Evolutionary conservation across 2,329 filamentous ascomycete species (phyloP), one percentile per base, ranked within the genome.

Genomic region (Lasiodiplodia sp.): DNA sequence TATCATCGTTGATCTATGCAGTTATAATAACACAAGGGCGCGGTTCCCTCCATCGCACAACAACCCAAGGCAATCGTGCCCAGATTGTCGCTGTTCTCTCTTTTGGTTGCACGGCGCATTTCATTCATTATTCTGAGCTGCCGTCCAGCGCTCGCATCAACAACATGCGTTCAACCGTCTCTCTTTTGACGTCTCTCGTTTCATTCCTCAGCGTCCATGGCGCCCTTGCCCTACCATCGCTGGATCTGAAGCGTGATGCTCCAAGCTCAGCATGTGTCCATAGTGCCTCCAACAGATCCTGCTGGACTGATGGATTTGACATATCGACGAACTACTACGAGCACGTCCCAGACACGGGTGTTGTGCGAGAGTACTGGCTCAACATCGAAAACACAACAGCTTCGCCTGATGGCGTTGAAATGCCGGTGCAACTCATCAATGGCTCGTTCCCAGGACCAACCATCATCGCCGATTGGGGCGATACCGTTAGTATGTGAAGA

Each of bases 401-500:
- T 62, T 82, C 84, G 0, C 86, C 87, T 0, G 88, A 90, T 73
- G 88, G 88, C 21, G 86, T 88, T 68, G 75, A 84, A 69, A 82
- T 77, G 69, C 67, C 25, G 4, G 53, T 47, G 8, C 57, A 34
- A 6, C 49, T 52, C 31, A 57, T 57, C 38, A 37, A 56, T 51
- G 63, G 49, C 7, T 37, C 23, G 12, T 23, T 66, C 12, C 49
- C 47, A 4, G 63, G 63, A 1, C 63, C 49, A 2, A 66, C 47
- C 6, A 55, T 66, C 21, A 21, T 38, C 6, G 65, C 81, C 66
- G 75, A 82, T 71, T 74, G 84, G 84, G 83, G 80, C 31, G 81
- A 84, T 67, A 79, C 71, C 44, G 79, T 89, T 6, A 74, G 78
- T 52, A 52, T 21, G n/a, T 52, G 12, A 6, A 47, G 6, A 2